Base-by-base conservation (phyloP, 495 filamentous ascomycete species). In the Penicillium coffeae region DNA sequence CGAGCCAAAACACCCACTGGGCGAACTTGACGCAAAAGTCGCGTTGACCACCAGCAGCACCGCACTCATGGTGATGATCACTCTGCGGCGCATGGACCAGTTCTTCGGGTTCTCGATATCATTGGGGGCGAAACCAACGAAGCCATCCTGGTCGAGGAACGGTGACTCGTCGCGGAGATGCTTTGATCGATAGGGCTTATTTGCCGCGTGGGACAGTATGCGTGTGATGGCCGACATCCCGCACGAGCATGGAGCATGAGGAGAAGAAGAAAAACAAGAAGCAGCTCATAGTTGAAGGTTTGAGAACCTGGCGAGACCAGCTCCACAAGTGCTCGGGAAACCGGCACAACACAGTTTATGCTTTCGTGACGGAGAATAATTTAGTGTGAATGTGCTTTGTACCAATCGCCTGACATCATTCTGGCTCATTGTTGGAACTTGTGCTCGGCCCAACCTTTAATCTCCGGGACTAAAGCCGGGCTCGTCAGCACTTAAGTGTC, bases 81-180 rank as follows among this genome's bases (percentile, higher is more conserved):
- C 66, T 40, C 74, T 66, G 14, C 69, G 62, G 10, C 51, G 43
- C 14, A 48, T 52, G 21, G 70, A 66, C 77, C 77, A 81, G 50
- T 80, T 78, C 20, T 71, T 70, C 3, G 78, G 77, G 44, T 80
- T 76, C 34, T 76, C 72, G 40, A 70, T 65, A 50, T 80, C 77
- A 3, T 56, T 65, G 2, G 62, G 62, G 8, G 60, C 54, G 53
- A 79, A 81, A 36, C 66, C 63, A 44, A 76, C 55, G 27, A 67
- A 65, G 18, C 76, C 76, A 51, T 76, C 35, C 34, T 62, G 50
- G 42, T 79, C 71, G 0, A 77, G 54, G 21, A 37, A 38, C 1
- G 55, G 55, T 2, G 42, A 35, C 10, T 38, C 22, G n/a, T 45
- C 15, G 32, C 15, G 32, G 5, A 58, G 30, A 14, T 58, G 16